A percentile compares a stretch with the other conserved stretches of the same genome.
Conservation (phyloP, 495 filamentous ascomycete species). For the Jackrogersella multiformis region DNA sequence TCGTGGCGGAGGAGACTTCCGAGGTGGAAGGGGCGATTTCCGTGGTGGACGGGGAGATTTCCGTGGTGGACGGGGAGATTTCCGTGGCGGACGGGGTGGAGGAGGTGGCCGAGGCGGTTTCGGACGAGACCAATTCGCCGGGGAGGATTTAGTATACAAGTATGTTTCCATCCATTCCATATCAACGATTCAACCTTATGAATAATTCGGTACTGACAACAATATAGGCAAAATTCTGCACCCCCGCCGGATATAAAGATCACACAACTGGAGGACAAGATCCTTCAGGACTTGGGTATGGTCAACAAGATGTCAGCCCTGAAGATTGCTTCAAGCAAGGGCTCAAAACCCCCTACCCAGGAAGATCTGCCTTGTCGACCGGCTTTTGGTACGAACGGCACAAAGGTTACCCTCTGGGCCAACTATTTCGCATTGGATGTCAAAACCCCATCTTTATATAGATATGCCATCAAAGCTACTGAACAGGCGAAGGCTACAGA, state of each 20-base stretch:
- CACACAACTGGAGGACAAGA: constrained; percentile 48
- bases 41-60: constrained; percentile 35
- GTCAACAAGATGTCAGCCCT: constrained; percentile 43
- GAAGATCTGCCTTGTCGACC: constrained; percentile 60
- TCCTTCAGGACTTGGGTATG: constrained; percentile 38
- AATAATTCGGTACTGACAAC: constrained; percentile 10
- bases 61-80: constrained; percentile 14
- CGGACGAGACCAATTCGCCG: constrained; percentile 32
- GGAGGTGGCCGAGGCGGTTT: constrained; percentile 35
- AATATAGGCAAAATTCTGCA: constrained; percentile 5
- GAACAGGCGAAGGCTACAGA: background rate
- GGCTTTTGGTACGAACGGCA: constrained; percentile 66
- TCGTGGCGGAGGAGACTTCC: constrained; percentile 15
- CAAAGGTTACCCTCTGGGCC: constrained; percentile 63
- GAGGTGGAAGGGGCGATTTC: constrained; percentile 30
- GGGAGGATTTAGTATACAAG: constrained; percentile 43
- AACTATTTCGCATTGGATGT: constrained; percentile 69
- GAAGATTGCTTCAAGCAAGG: constrained; percentile 33
- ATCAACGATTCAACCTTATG: background rate
- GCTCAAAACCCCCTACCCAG: constrained; percentile 4
- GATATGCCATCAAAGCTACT: constrained; percentile 49
- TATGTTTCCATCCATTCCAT: constrained; percentile 30
- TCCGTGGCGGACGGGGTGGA: constrained; percentile 26
- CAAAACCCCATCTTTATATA: constrained; percentile 48
- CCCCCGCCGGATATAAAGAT: constrained; percentile 45